These are phyloP conservation scores for Fusarium sambucinum DNA, from an alignment of 2,329 filamentous ascomycete species.

Conservation along the genomic window DNA sequence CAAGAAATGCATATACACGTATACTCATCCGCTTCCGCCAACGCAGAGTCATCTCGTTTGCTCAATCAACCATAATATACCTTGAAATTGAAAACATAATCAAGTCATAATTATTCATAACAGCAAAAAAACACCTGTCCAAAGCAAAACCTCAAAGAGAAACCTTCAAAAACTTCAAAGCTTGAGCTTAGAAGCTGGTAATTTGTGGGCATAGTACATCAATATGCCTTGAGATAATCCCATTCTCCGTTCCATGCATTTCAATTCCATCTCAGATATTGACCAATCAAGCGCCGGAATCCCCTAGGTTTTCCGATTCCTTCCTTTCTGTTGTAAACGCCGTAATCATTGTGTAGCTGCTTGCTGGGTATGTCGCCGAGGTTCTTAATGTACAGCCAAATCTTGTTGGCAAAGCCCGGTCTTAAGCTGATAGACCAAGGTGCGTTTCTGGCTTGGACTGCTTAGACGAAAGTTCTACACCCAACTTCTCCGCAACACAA, in stretches of 20 bases:
- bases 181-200: conserved; percentile 10
- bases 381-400: conserved; percentile 45
- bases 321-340: conserved; percentile 48
- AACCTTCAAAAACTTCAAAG: conserved; percentile 14
- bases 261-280: conserved; percentile 17
- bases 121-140: conserved; percentile 17
- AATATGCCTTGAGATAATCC: conserved; percentile 16
- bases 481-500: conserved; percentile 63
- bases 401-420: conserved; percentile 20
- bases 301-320: conserved; percentile 43
- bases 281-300: conserved; percentile 36
- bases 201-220: conserved; percentile 8
- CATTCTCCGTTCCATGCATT: conserved; percentile 38
- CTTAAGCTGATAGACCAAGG: conserved; percentile 35
- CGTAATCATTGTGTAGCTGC: conserved; percentile 44
- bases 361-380: conserved; percentile 31
- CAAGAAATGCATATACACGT: conserved; percentile 8
- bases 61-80: background rate
- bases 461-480: conserved; percentile 63
- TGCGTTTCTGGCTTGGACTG: conserved; percentile 38
- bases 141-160: conserved; percentile 18
- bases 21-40: conserved; percentile 1
- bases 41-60: conserved; percentile 5
- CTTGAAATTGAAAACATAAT: conserved; percentile 21
- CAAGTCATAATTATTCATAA: conserved; percentile 40